Base-by-base conservation (phyloP, 371 early-diverging fungal species). In the Circinella umbellata region DNA sequence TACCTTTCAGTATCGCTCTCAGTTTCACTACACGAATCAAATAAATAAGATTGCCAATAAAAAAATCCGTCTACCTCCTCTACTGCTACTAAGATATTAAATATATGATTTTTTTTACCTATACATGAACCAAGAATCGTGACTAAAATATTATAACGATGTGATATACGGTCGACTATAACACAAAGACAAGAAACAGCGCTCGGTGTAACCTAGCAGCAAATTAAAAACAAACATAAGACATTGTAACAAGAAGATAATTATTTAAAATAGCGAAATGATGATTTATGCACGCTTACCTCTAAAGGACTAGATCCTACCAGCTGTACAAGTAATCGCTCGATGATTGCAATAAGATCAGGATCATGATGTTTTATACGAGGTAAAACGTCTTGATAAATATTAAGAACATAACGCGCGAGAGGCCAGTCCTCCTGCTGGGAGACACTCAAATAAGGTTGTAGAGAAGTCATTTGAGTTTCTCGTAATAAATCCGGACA, bases 151-250 rank as follows among this genome's bases (percentile, higher is more conserved):
- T 70, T 72, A 63, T 90, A 90, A 37, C 88, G 86, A 42, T 84
- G 72, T 0, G 95, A 94, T 13, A 90, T 85, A 17, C 76, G 75
- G 13, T 80, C 82, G 0, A 93, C 86, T 46, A 95, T 80, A 0
- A 78, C 80, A 74, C 94, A 91, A 6, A 97, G 81, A 55, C 94
- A 94, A 8, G 91, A 91, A 4, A 93, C 88, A 9, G 90, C 91
- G 10, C 82, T 81, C 2, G 88, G 73, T 7, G 94, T 83, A 39
- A 94, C 78, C 78, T 88, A n/a, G 14, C 15, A 13, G 15, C 15
- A 6, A 8, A 53, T 8, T 53, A 53, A 53, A 53, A 53, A 18
- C 20, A 15, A 8, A 53, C 3, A 53, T 27, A 57, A 17, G 13
- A 46, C 36, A n/a, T n/a, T 61, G 39, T 17, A 0, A 13, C 8